Evolutionary conservation across 495 filamentous ascomycete species (phyloP).

Genomic region (Daldinia concentrica): DNA sequence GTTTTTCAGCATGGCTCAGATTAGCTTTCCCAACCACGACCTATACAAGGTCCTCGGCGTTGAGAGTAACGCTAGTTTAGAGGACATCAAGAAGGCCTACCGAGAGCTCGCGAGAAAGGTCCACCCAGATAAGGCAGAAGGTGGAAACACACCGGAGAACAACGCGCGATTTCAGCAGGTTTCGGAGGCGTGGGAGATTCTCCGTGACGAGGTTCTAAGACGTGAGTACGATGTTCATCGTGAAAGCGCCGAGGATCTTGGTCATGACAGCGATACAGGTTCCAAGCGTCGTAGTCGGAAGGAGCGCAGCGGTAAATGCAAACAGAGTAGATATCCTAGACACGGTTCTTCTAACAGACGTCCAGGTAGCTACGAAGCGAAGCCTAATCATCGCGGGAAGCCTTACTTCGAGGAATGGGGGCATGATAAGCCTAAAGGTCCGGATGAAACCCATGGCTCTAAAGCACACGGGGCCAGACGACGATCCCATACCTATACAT

Average conservation of each 20-base stretch:
- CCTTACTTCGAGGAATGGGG: constrained; percentile 30
- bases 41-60: constrained; percentile 33
- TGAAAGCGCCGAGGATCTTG: background rate
- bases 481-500: background rate
- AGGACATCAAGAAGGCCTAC: constrained; percentile 37
- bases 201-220: constrained; percentile 23
- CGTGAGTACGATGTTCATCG: constrained; percentile 27
- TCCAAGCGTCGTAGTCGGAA: constrained; percentile 7
- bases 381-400: constrained; percentile 4
- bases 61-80: constrained; percentile 17
- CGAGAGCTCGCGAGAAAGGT: constrained; percentile 22
- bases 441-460: background rate
- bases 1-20: constrained; percentile 16
- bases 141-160: constrained; percentile 29
- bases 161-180: constrained; percentile 19
- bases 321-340: background rate
- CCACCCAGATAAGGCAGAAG: constrained; percentile 34
- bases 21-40: constrained; percentile 25
- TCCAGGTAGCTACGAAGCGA: constrained; percentile 11
- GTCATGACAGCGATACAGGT: background rate
- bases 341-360: background rate
- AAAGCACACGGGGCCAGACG: background rate
- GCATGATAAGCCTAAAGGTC: background rate
- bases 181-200: constrained; percentile 33
- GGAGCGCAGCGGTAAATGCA: constrained; percentile 1